Evolutionary conservation across 352 stramenopile species (phyloP).

Genomic region (Plasmopara muralis): DNA sequence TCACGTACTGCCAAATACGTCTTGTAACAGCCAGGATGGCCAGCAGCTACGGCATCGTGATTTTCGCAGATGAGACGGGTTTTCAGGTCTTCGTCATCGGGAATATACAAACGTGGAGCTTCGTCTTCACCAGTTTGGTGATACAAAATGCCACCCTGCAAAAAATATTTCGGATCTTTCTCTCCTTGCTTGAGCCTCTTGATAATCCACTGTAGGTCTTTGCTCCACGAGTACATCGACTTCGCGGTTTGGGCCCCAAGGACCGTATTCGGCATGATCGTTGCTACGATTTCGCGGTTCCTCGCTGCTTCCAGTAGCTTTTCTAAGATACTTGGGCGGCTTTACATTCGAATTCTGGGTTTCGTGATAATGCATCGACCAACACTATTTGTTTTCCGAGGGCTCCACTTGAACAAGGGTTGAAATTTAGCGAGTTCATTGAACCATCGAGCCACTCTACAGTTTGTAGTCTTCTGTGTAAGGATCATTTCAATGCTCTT

Average conservation of each 20-base stretch:
- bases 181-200: conserved; percentile 1
- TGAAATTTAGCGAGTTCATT: conserved; percentile 15
- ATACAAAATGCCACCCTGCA: not conserved
- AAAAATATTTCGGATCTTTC: not conserved
- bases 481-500: conserved; percentile 16
- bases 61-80: conserved; percentile 11
- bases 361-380: conserved; percentile 4
- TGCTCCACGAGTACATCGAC: not conserved
- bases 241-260: not conserved
- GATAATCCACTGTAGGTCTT: not conserved
- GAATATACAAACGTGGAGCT: conserved; percentile 6
- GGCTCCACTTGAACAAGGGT: conserved; percentile 11
- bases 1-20: not conserved
- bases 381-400: conserved; percentile 3
- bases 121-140: conserved; percentile 5
- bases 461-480: conserved; percentile 15
- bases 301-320: conserved; percentile 1
- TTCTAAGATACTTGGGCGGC: conserved; percentile 8
- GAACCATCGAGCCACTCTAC: conserved; percentile 11
- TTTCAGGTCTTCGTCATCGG: conserved; percentile 15
- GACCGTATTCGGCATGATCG: not conserved
- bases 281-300: conserved; percentile 9
- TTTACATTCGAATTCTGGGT: conserved; percentile 8
- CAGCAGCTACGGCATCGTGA: conserved; percentile 6
- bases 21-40: not conserved